A percentile compares a stretch with the other conserved stretches of the same genome.
Conservation (phyloP, 2,329 filamentous ascomycete species). For the Ceratocystis colombiana region DNA sequence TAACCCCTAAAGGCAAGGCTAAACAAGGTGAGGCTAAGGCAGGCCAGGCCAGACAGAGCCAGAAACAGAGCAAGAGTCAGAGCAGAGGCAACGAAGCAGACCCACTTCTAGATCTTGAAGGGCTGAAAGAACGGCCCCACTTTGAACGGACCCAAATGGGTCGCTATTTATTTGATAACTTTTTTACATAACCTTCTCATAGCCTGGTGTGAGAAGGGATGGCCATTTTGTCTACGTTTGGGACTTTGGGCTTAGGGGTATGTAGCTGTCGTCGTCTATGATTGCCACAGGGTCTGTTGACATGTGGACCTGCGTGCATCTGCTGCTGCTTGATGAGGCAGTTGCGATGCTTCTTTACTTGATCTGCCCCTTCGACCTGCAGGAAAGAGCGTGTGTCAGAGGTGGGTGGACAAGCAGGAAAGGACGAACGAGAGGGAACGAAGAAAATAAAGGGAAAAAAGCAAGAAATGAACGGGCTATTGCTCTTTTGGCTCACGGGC, state of each 20-base stretch:
- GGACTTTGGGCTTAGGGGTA: no score
- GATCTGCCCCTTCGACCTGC: background rate
- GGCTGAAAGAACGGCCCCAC: constrained; percentile 13
- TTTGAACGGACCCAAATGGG: background rate
- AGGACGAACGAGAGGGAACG: background rate
- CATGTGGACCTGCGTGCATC: no score
- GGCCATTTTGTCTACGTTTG: no score
- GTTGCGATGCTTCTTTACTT: background rate
- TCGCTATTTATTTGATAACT: no score
- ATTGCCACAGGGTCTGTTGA: no score
- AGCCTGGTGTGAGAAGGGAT: no score
- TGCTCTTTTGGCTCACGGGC: constrained; percentile 17
- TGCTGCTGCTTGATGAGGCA: background rate
- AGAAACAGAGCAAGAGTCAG: background rate
- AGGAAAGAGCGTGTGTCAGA: background rate
- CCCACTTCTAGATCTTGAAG: background rate
- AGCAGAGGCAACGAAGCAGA: constrained; percentile 1
- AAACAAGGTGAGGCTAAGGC: background rate
- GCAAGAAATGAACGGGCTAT: constrained; percentile 1
- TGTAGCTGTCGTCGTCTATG: no score
- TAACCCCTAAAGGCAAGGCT: no score
- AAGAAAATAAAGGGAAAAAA: background rate
- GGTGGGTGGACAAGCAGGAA: background rate
- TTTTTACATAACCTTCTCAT: no score
- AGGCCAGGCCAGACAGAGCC: background rate